Percentiles rank a stretch among this genome's conserved stretches.
Evolutionary conservation across 2,329 filamentous ascomycete species (phyloP).

Genomic region (Penicillium paneum): DNA sequence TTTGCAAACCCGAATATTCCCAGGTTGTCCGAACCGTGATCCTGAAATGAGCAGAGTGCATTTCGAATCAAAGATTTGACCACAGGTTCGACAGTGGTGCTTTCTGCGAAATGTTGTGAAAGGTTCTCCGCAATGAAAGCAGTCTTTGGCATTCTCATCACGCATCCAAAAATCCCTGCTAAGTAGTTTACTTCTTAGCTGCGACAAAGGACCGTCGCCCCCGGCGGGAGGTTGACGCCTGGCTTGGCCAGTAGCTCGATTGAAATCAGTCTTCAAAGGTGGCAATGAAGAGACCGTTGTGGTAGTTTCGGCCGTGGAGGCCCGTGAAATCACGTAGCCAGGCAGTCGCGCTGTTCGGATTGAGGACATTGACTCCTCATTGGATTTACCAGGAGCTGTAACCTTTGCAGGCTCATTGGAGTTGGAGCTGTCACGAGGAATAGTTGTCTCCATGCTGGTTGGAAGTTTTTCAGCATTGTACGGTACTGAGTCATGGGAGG

Average conservation of each 20-base stretch:
- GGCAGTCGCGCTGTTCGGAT: slow-evolving; percentile 47
- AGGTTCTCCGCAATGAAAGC: slow-evolving; percentile 83
- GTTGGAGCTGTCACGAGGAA: slow-evolving; percentile 30
- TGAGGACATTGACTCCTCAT: slow-evolving; percentile 36
- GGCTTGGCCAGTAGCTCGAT: slow-evolving; percentile 16
- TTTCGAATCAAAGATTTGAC: slow-evolving; percentile 97
- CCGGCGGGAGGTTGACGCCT: slow-evolving; percentile 19
- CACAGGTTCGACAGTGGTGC: slow-evolving; percentile 90
- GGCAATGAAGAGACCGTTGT: slow-evolving; percentile 44
- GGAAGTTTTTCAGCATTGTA: slow-evolving; percentile 30
- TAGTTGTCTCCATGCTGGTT: slow-evolving; percentile 27
- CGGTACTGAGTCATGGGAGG: slow-evolving; percentile 25
- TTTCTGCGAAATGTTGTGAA: slow-evolving; percentile 95
- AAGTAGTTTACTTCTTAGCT: slow-evolving; percentile 80
- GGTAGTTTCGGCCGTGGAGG: slow-evolving; percentile 42
- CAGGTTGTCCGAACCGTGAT: slow-evolving; percentile 78
- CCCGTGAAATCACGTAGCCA: slow-evolving; percentile 41
- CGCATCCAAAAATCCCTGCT: slow-evolving; percentile 99
- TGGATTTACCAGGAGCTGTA: slow-evolving; percentile 23
- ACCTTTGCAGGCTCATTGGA: slow-evolving; percentile 28
- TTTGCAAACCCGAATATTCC: slow-evolving; percentile 84
- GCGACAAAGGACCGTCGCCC: slow-evolving; percentile 45
- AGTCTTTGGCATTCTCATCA: slow-evolving; percentile 96
- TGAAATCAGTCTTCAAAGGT: slow-evolving; percentile 31
- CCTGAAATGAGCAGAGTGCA: slow-evolving; percentile 91